Percentiles rank a stretch among this genome's conserved stretches.
Conservation (phyloP, 306 rosid genomes). For the Ziziphus jujuba region DNA sequence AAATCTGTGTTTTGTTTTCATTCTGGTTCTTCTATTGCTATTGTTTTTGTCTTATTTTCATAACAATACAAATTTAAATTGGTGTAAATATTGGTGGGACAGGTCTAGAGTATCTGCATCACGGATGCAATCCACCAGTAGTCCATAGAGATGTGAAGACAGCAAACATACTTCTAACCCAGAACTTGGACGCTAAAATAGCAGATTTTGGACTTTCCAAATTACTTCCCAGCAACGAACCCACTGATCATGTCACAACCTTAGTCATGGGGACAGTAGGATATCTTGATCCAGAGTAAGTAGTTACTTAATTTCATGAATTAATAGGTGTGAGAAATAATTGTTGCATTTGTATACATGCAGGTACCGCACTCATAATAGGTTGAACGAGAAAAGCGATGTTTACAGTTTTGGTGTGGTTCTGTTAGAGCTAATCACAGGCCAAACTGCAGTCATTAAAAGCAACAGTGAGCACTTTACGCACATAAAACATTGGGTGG, state of each 20-base stretch:
- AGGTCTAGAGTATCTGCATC: constrained; percentile 72
- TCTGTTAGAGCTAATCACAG: constrained; percentile 55
- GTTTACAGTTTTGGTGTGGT: constrained; percentile 64
- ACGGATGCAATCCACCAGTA: constrained; percentile 75
- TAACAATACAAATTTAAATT: too few relatives aligned
- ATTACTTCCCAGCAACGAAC: constrained; percentile 38
- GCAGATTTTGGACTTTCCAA: constrained; percentile 76
- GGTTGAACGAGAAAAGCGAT: constrained; percentile 65
- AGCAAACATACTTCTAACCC: constrained; percentile 62
- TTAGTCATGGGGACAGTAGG: constrained; percentile 67
- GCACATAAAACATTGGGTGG: constrained; percentile 51
- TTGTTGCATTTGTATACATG: too few relatives aligned
- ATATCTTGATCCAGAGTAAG: constrained; percentile 76
- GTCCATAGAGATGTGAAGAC: constrained; percentile 75
- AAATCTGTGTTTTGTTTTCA: too few relatives aligned
- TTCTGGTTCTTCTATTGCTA: too few relatives aligned
- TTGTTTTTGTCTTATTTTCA: too few relatives aligned
- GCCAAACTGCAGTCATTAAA: constrained; percentile 49
- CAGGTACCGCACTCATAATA: constrained; percentile 51
- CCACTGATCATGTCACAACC: constrained; percentile 19
- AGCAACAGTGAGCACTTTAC: constrained; percentile 33
- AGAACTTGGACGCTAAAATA: constrained; percentile 63
- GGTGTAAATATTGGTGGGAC: too few relatives aligned
- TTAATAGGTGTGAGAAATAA: too few relatives aligned
- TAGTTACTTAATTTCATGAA: too few relatives aligned